Evolutionary conservation across 1,139 yeast species (phyloP).

Genomic region (Magnusiomyces suaveolens): DNA sequence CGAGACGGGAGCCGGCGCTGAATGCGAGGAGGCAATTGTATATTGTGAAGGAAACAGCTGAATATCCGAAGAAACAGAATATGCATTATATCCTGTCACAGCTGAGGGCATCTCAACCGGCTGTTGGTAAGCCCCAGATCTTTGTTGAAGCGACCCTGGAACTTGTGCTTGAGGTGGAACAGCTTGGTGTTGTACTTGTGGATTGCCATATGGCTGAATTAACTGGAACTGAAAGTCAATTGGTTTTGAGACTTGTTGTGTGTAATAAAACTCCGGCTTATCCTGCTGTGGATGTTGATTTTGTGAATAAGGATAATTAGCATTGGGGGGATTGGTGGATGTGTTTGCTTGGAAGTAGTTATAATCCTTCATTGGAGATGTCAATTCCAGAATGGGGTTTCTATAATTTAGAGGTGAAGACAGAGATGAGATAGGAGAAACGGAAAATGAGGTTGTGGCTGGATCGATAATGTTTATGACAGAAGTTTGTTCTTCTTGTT

Average conservation of each 20-base stretch:
- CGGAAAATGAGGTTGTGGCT: neutral
- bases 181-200: neutral
- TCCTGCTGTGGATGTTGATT: constrained; percentile 7
- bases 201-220: neutral
- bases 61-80: neutral
- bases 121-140: neutral
- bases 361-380: neutral
- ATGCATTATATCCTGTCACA: neutral
- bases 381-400: neutral
- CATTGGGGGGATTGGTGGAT: neutral
- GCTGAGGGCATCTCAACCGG: neutral
- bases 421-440: neutral
- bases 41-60: neutral
- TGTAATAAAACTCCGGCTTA: constrained; percentile 1
- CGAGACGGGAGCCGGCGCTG: neutral
- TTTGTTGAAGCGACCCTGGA: neutral
- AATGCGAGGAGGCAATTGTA: neutral
- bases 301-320: constrained; percentile 6
- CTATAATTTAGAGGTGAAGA: neutral
- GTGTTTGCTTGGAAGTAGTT: neutral
- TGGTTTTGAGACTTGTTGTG: neutral
- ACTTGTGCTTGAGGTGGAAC: neutral
- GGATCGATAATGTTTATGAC: neutral
- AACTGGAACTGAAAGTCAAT: neutral
- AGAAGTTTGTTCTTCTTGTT: neutral